Evolutionary conservation across 2,329 filamentous ascomycete genomes (phyloP), one percentile per base, ranked within the genome.

Genomic region (Claviceps spartinae): DNA sequence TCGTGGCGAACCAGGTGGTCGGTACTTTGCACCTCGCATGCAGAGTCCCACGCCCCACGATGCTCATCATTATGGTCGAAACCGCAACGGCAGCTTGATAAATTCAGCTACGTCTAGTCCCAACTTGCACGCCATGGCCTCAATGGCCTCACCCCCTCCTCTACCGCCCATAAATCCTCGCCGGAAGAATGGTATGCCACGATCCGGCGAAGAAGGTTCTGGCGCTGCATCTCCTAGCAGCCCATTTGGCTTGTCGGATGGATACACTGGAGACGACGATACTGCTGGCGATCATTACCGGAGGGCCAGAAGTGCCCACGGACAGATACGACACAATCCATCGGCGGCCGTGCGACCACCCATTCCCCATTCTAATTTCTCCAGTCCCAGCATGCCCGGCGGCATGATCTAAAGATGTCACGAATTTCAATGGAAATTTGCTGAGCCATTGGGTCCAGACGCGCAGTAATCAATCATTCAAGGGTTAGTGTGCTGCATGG

Each of bases 111-210:
- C 59, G 5, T 70, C 68, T 13, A 67, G 67, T 5, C 66, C 69
- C 1, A 68, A 69, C 53, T 56, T 70, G 43, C 68, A 68, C 47
- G 61, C 62, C 5, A 62, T 59, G 11, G 58, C 61, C 18, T 53
- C 60, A 26, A 69, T 67, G 2, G 58, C 61, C 18, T 53, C 60
- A 26, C 69, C 67, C 2, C 77, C 78, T 2, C 78, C 78, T 2
- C 54, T 82, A 38, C 78, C 78, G 2, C 77, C 78, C 1, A 77
- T 82, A 61, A 81, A 81, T 59, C 78, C 78, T 30, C 71, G 76
- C 48, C 72, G 78, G 9, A 72, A 75, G 50, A 72, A 70, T 9
- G 62, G 64, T 3, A 55, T 71, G 20, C 57, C 63, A 41, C 65
- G 67, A 18, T 64, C 65, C 18, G 62, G 61, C 13, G 65, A 64